These are phyloP conservation scores for Trametes versicolor DNA, from an alignment of 1,284 basidiomycete genomes.

Conservation along the genomic window DNA sequence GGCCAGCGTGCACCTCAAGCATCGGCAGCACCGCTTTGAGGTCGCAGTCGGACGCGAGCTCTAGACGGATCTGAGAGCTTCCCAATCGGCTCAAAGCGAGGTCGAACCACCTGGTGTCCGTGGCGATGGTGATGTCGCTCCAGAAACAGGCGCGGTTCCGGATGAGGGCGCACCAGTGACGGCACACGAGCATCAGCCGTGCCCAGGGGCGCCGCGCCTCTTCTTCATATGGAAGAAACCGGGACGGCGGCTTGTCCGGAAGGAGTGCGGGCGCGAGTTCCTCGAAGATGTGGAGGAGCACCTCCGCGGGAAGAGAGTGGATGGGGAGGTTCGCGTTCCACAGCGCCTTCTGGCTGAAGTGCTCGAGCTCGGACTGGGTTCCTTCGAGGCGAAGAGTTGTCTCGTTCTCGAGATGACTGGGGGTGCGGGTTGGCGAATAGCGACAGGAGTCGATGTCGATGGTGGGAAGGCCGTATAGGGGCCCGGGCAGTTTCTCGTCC, in stretches of 20 bases:
- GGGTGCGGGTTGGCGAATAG: not conserved
- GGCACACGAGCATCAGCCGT: not conserved
- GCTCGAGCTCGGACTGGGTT: not conserved
- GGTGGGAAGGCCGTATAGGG: not conserved
- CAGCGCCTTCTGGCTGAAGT: not conserved
- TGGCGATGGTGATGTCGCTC: not conserved
- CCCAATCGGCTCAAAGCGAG: not conserved
- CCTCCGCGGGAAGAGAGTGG: conserved; percentile 3
- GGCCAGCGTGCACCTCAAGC: too few relatives aligned
- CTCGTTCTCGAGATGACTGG: not conserved
- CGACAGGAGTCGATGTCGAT: not conserved
- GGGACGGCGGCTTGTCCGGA: not conserved
- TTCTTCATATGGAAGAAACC: not conserved
- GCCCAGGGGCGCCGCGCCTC: not conserved
- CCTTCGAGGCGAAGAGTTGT: too few relatives aligned
- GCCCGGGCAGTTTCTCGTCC: not conserved
- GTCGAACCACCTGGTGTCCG: not conserved
- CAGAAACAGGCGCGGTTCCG: not conserved
- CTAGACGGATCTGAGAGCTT: too few relatives aligned
- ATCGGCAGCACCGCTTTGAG: too few relatives aligned
- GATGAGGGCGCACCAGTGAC: not conserved
- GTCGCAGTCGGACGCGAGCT: too few relatives aligned
- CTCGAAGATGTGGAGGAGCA: conserved; percentile 6
- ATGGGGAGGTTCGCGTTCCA: conserved; percentile 6
- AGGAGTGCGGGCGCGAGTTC: too few relatives aligned